A percentile compares a stretch with the other conserved stretches of the same genome.
Conservation (phyloP, 2,329 filamentous ascomycete species). For the Colletotrichum echinochloae region DNA sequence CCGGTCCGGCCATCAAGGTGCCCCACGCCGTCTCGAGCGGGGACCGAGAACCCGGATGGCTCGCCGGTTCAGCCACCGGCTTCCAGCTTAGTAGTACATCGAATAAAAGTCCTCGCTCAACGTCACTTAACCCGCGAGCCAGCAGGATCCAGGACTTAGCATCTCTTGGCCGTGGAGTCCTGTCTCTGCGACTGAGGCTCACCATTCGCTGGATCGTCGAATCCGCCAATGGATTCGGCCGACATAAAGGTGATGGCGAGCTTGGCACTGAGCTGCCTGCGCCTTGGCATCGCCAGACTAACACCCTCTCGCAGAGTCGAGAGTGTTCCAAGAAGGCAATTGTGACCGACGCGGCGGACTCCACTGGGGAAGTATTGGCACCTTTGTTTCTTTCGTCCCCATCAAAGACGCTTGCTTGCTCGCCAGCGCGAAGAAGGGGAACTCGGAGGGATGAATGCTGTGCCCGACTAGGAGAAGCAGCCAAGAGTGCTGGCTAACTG, state of each 20-base stretch:
- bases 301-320: conserved; percentile 23
- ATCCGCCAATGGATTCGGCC: conserved; percentile 10
- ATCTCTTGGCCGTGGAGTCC: conserved; percentile 38
- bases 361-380: conserved; percentile 17
- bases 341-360: conserved; percentile 21
- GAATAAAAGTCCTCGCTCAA: neutral
- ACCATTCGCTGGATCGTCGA: neutral
- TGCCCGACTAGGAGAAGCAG: neutral
- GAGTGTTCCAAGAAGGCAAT: conserved; percentile 13
- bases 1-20: conserved; percentile 36
- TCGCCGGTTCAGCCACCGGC: conserved; percentile 17
- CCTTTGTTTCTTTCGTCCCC: neutral
- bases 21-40: conserved; percentile 23
- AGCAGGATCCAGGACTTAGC: conserved; percentile 29
- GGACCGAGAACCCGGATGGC: conserved; percentile 38
- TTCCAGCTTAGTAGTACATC: neutral
- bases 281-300: conserved; percentile 37
- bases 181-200: conserved; percentile 10
- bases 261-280: conserved; percentile 34
- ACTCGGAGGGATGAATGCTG: neutral
- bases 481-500: neutral
- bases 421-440: conserved; percentile 12
- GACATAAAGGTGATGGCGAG: conserved; percentile 29
- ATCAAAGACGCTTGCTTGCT: conserved; percentile 26
- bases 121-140: conserved; percentile 26